Evolutionary conservation across 305 asterid genomes (phyloP), one percentile per base, ranked within the genome.

Genomic region (Fraxinus sp.): DNA sequence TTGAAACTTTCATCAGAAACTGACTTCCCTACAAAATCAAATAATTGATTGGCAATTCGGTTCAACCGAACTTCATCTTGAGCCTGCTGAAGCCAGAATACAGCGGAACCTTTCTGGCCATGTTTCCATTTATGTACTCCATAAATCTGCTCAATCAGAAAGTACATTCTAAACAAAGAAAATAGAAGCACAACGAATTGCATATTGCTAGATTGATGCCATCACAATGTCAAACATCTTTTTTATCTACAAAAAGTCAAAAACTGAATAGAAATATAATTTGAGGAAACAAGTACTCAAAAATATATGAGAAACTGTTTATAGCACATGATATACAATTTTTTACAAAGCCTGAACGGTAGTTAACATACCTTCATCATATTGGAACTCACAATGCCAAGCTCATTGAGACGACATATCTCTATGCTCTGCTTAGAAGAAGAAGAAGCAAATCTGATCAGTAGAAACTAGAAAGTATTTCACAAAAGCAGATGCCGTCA

Each of bases 31-130:
- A 93, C 94, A 85, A 91, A 92, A 89, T 93, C 97, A 91, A 92
- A 95, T 83, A 92, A 89, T 70, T 90, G 88, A 82, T 90, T 91
- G 44, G 97, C 98, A 84, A 95, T 95, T 86, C 93, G 89, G 89
- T 91, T 94, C 55, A 96, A 85, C 77, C 97, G 94, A 83, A 89
- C 90, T 87, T 93, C 98, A 87, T 96, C 98, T 80, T 81, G 93
- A 87, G 97, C 98, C 89, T 96, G 97, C 90, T 94, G 98, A 84
- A 96, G 97, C 99, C 99, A 96, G 91, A 89, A 92, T 85, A 96
- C 93, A 57, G 97, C 98, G 35, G 93, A 92, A 74, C 98, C 98
- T 90, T 94, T 96, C 88, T 92, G 91, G 78, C 98, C 98, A 87
- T 94, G 98, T 84, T 94, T 96, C 99, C 98, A 96, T 88, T 90